Percentiles rank a stretch among this genome's conserved stretches.
phyloP scores from a whole-genome alignment of 1,284 basidiomycete genomes.

The Trametes versicolor region DNA sequence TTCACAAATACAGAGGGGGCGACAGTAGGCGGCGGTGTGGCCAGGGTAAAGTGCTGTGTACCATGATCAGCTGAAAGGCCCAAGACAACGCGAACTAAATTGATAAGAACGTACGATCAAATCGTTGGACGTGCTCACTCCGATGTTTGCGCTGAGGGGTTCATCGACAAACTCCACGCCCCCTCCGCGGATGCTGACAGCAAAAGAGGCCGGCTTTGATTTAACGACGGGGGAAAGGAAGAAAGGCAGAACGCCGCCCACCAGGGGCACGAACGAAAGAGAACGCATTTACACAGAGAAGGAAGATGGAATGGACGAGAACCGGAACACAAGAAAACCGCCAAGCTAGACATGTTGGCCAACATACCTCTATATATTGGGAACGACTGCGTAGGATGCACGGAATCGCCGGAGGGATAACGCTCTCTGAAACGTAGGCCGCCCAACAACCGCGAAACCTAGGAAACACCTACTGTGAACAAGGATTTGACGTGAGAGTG shows the following conservation, averaged over 20 bases:
- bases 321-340: background rate
- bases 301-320: background rate
- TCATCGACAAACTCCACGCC: slow-evolving; percentile 5
- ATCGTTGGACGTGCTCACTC: slow-evolving; percentile 9
- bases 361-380: background rate
- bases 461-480: background rate
- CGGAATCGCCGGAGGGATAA: background rate
- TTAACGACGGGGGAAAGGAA: background rate
- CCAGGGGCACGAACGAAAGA: slow-evolving; percentile 16
- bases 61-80: too few relatives aligned
- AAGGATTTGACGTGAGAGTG: background rate
- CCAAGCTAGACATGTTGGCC: background rate
- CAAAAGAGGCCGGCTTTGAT: slow-evolving; percentile 2
- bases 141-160: background rate
- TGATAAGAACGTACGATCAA: background rate
- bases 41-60: too few relatives aligned
- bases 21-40: too few relatives aligned
- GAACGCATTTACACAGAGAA: slow-evolving; percentile 2
- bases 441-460: background rate
- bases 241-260: slow-evolving; percentile 4
- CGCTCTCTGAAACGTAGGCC: background rate
- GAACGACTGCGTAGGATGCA: background rate
- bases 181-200: background rate
- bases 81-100: too few relatives aligned
- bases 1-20: too few relatives aligned